Conservation (phyloP, 2,329 filamentous ascomycete genomes). For the Helminthosporium solani region DNA sequence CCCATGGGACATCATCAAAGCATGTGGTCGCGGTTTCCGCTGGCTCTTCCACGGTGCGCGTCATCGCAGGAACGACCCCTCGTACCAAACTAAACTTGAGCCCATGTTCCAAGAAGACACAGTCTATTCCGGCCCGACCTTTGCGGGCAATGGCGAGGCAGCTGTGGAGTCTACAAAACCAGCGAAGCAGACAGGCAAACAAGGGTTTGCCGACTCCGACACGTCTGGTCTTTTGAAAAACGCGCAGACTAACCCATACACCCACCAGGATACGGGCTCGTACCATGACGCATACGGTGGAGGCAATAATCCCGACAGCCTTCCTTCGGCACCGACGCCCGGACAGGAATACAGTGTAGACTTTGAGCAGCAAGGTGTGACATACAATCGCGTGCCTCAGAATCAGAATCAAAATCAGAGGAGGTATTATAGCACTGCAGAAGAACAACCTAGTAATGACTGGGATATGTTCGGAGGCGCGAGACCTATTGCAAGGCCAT, state of each 20-base stretch:
- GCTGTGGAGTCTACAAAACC: slow-evolving; percentile 11
- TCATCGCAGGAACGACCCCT: slow-evolving; percentile 50
- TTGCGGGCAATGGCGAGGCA: slow-evolving; percentile 25
- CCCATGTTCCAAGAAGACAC: slow-evolving; percentile 15
- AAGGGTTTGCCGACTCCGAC: slow-evolving; percentile 30
- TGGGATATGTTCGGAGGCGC: slow-evolving; percentile 30
- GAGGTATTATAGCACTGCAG: background rate
- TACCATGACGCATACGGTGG: slow-evolving; percentile 12
- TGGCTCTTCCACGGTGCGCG: slow-evolving; percentile 79
- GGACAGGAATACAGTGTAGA: slow-evolving; percentile 29
- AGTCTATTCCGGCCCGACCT: slow-evolving; percentile 23
- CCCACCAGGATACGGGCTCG: slow-evolving; percentile 11
- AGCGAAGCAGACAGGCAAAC: slow-evolving; percentile 13
- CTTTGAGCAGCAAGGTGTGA: slow-evolving; percentile 24
- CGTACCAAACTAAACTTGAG: slow-evolving; percentile 37
- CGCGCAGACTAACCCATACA: slow-evolving; percentile 28
- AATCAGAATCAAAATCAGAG: slow-evolving; percentile 1
- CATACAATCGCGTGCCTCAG: slow-evolving; percentile 12
- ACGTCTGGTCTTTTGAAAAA: slow-evolving; percentile 23
- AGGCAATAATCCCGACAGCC: slow-evolving; percentile 20
- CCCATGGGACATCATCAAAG: slow-evolving; percentile 80
- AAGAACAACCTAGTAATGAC: slow-evolving; percentile 14
- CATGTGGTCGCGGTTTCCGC: slow-evolving; percentile 71
- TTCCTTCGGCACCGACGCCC: slow-evolving; percentile 23
- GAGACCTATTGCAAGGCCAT: slow-evolving; percentile 10